Base-by-base conservation (phyloP, 148 eudicot genomes). In the Dianthus caryophyllus region DNA sequence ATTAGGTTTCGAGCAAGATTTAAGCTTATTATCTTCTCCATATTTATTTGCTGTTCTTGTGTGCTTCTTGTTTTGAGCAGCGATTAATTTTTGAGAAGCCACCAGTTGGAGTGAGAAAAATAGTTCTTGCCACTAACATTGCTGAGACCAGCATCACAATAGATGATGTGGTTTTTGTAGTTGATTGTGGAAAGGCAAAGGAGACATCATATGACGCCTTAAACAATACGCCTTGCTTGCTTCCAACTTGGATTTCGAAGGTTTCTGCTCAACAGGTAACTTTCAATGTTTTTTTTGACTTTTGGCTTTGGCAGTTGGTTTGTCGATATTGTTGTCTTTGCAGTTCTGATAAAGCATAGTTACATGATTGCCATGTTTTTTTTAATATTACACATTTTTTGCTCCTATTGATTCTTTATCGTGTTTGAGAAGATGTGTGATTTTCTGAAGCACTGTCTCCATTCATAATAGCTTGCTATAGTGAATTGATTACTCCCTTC, bases 131-230 rank as follows among this genome's bases (percentile, higher is more conserved):
- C 49, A 94, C 99, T 57, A 94, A 94, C 78, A 94, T 94, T 80
- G 97, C 99, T 64, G 99, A 90, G 81, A 88, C 97, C 22, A 94
- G 99, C 76, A 94, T 94, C 65, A 94, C 99, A 39, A 94, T 94
- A 69, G 87, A 94, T 76, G 99, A 94, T 71, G 92, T 90, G 33
- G 99, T 94, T 27, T 94, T 83, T 77, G 97, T 94, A 61, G 86
- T 94, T 59, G 99, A 94, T 73, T 94, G 99, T 74, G 99, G 99
- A 31, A 94, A 94, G 79, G 99, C 96, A 65, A 94, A 94, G 72
- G 99, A 94, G 82, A 82, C 99, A 53, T 84, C 99, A 62, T 94
- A 94, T 80, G 99, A 94, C 77, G 99, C 99, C 24, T 75, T 94
- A 48, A 94, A 94, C 69, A 94, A 94, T 76, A 94, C 96, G 27